Percentiles rank a stretch among this genome's conserved stretches.
phyloP scores from a whole-genome alignment of 345 rosid species.

The Rhodamnia rubescens region DNA sequence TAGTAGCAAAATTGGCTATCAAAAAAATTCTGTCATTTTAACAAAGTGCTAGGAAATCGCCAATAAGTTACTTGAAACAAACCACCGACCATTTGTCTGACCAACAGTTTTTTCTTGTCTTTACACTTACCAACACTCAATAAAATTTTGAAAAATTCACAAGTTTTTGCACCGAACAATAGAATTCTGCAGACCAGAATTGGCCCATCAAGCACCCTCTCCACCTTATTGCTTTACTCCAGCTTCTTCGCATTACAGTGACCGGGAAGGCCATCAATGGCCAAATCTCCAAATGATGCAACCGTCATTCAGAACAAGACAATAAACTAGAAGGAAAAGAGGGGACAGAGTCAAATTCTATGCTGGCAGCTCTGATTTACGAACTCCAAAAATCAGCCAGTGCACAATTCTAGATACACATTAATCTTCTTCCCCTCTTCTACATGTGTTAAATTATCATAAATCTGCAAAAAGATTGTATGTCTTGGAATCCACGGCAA shows the following conservation, averaged over 20 bases:
- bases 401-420: neutral
- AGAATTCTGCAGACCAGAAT: neutral
- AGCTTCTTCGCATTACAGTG: neutral
- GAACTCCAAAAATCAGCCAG: neutral
- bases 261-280: neutral
- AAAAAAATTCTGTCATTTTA: neutral
- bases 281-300: neutral
- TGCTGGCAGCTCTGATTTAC: neutral
- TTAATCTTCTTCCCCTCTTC: neutral
- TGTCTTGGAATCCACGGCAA: slow-evolving; percentile 60
- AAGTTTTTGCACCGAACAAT: no score
- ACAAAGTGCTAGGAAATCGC: neutral
- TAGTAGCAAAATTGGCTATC: no score
- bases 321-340: neutral
- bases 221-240: neutral
- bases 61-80: neutral
- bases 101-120: neutral
- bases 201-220: neutral
- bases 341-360: neutral
- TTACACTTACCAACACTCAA: neutral
- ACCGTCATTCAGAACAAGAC: neutral
- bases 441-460: neutral
- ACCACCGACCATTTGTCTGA: neutral
- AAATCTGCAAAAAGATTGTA: slow-evolving; percentile 83
- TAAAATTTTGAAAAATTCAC: neutral